Conservation (phyloP, 768 basidiomycete species). For the Cubamyces lactineus region DNA sequence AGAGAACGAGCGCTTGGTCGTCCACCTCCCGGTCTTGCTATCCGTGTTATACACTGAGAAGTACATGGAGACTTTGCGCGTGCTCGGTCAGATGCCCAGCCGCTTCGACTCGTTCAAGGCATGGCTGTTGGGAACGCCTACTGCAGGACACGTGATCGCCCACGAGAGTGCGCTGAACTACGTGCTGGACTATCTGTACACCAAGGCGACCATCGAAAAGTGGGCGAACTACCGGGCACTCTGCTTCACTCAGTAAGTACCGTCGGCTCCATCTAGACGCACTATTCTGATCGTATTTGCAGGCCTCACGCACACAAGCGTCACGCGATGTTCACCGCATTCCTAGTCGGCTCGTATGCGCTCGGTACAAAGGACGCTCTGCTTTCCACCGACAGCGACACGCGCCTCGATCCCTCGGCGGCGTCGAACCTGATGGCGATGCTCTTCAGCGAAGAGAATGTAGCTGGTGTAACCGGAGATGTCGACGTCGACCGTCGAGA, state of each 20-base stretch:
- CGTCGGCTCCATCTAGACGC: neutral
- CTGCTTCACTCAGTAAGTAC: conserved; percentile 28
- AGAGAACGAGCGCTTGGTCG: conserved; percentile 22
- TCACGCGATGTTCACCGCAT: conserved; percentile 31
- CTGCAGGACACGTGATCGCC: conserved; percentile 18
- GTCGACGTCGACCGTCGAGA: conserved; percentile 29
- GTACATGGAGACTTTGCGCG: conserved; percentile 18
- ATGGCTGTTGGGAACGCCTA: conserved; percentile 18
- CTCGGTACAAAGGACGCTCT: conserved; percentile 29
- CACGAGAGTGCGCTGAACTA: conserved; percentile 25
- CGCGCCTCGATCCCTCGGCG: conserved; percentile 22
- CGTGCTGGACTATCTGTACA: conserved; percentile 21
- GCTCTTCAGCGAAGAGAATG: conserved; percentile 21
- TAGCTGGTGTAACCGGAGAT: conserved; percentile 29
- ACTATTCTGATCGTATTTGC: neutral
- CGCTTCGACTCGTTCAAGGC: conserved; percentile 24
- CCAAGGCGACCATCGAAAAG: conserved; percentile 13
- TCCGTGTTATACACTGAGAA: conserved; percentile 28
- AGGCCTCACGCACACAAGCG: conserved; percentile 31
- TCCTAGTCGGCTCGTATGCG: conserved; percentile 27
- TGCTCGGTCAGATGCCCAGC: conserved; percentile 5
- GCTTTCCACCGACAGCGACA: conserved; percentile 31
- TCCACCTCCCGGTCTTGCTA: conserved; percentile 23
- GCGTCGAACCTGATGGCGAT: conserved; percentile 25
- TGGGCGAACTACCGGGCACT: conserved; percentile 24